These are phyloP conservation scores for Mycena albidolilacea DNA, from an alignment of 768 basidiomycete species.

Conservation along the genomic window DNA sequence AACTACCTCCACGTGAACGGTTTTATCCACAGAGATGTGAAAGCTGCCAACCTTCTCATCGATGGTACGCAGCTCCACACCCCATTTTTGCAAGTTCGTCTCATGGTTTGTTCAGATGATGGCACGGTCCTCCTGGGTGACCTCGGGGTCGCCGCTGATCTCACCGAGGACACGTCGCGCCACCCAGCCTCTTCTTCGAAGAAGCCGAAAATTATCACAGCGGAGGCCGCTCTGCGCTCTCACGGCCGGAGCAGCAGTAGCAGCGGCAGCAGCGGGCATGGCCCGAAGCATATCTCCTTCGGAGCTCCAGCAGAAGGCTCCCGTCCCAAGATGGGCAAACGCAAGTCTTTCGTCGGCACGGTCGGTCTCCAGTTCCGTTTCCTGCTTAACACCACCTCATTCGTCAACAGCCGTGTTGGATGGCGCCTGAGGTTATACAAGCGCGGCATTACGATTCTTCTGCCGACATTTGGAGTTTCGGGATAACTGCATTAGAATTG, in stretches of 20 bases:
- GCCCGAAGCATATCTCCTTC: constrained; percentile 52
- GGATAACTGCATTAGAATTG: constrained; percentile 94
- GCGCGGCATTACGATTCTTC: constrained; percentile 87
- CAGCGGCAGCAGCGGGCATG: constrained; percentile 29
- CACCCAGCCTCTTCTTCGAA: constrained; percentile 45
- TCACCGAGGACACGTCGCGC: constrained; percentile 74
- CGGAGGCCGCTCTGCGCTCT: constrained; percentile 50
- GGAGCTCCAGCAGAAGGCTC: constrained; percentile 46
- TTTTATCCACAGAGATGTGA: constrained; percentile 94
- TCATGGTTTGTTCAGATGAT: constrained; percentile 61
- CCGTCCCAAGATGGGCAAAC: constrained; percentile 75
- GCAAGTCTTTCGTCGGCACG: constrained; percentile 95
- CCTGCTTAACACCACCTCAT: not conserved
- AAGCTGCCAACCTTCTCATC: constrained; percentile 93
- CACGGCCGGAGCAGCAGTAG: constrained; percentile 41
- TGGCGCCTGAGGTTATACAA: constrained; percentile 95
- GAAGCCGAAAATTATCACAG: constrained; percentile 46
- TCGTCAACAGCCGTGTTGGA: constrained; percentile 85
- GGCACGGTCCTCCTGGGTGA: constrained; percentile 94
- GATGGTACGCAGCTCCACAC: constrained; percentile 55
- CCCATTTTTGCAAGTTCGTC: not conserved
- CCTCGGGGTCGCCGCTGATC: constrained; percentile 91
- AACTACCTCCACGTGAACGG: constrained; percentile 93
- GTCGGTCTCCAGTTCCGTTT: constrained; percentile 53
- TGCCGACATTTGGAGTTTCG: constrained; percentile 97